phyloP scores from a whole-genome alignment of 805 yeast species.

The Yamadazyma paraphyllophila region DNA sequence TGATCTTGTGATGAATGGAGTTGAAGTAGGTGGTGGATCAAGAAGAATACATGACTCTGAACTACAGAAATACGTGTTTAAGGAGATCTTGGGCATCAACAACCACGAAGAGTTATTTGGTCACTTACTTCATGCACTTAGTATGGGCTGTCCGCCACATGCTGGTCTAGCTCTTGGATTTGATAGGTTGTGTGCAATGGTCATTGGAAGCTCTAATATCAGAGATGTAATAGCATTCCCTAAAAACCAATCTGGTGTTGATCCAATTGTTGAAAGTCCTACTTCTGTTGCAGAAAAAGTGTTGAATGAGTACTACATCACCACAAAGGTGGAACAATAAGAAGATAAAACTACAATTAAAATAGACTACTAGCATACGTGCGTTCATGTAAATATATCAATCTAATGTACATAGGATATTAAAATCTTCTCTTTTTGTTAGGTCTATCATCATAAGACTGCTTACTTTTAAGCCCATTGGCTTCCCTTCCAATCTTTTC shows the following conservation, averaged over 20 bases:
- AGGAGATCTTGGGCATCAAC: conserved; percentile 56
- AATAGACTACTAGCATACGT: background rate
- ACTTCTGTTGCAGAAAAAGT: conserved; percentile 52
- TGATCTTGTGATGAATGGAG: conserved; percentile 91
- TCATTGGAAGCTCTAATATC: conserved; percentile 71
- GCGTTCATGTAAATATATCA: conserved; percentile 1
- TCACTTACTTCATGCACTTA: conserved; percentile 77
- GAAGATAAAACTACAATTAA: background rate
- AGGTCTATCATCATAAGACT: conserved; percentile 6
- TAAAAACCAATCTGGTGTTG: conserved; percentile 83
- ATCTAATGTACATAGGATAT: conserved; percentile 6
- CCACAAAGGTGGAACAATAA: background rate
- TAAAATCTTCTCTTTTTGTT: conserved; percentile 7
- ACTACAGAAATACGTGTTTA: conserved; percentile 72
- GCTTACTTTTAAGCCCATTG: conserved; percentile 22
- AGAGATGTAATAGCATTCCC: conserved; percentile 97
- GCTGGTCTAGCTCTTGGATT: conserved; percentile 96
- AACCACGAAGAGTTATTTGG: conserved; percentile 71
- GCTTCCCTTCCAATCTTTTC: conserved; percentile 29
- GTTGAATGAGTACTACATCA: conserved; percentile 51
- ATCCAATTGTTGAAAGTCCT: conserved; percentile 87
- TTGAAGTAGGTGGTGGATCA: conserved; percentile 96
- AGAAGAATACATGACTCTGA: conserved; percentile 87
- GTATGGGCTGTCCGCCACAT: conserved; percentile 96
- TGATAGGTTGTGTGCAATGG: conserved; percentile 90